Conservation (phyloP, 495 filamentous ascomycete genomes). For the Cercophora newfieldiana region DNA sequence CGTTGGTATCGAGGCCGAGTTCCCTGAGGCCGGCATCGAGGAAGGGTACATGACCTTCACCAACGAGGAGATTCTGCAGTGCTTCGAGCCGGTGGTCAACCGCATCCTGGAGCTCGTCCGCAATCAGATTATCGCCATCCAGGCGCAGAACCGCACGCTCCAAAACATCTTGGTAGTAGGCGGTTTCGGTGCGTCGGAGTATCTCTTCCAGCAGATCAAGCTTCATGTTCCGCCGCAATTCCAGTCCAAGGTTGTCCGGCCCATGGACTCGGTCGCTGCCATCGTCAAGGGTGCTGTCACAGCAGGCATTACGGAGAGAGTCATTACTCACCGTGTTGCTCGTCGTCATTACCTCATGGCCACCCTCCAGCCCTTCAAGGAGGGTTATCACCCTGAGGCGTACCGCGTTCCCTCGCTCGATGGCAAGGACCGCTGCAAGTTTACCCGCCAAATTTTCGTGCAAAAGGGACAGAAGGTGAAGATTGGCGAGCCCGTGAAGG, state of each 20-base stretch:
- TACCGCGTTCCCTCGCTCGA: constrained; percentile 96
- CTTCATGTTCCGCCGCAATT: constrained; percentile 79
- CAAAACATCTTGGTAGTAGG: constrained; percentile 76
- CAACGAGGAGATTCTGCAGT: constrained; percentile 76
- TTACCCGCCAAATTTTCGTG: constrained; percentile 97
- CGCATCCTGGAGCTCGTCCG: constrained; percentile 70
- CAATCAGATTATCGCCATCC: constrained; percentile 78
- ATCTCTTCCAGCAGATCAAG: constrained; percentile 80
- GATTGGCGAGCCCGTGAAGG: constrained; percentile 98
- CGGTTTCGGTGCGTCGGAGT: constrained; percentile 74
- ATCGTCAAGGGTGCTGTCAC: constrained; percentile 78
- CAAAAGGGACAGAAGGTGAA: constrained; percentile 98
- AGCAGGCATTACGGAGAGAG: constrained; percentile 92
- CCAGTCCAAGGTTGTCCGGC: constrained; percentile 74
- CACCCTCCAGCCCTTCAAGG: constrained; percentile 96
- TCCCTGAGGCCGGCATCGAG: constrained; percentile 73
- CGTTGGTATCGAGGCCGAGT: constrained; percentile 75
- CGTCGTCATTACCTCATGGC: constrained; percentile 99
- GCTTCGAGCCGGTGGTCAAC: constrained; percentile 75
- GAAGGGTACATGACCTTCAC: constrained; percentile 83
- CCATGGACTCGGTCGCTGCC: constrained; percentile 76
- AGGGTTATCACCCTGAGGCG: constrained; percentile 96
- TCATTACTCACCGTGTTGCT: constrained; percentile 96
- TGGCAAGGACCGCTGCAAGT: constrained; percentile 98
- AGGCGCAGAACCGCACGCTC: constrained; percentile 68